phyloP scores from a whole-genome alignment of 768 basidiomycete species.

The Melanogaster broomeanus region DNA sequence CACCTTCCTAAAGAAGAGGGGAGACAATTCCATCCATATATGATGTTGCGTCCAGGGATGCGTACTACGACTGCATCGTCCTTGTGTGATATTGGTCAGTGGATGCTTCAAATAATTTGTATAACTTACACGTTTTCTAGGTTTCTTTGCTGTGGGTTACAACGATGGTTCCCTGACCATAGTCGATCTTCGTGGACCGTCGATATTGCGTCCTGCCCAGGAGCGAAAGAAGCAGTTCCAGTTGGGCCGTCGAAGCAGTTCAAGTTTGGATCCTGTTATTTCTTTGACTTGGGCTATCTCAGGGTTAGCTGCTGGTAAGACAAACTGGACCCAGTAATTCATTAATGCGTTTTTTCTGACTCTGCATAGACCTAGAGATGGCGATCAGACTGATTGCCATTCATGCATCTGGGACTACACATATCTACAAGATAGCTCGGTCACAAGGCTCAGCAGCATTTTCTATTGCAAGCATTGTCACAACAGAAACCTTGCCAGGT shows the following conservation, averaged over 20 bases:
- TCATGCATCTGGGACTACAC: slow-evolving; percentile 56
- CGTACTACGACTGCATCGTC: slow-evolving; percentile 57
- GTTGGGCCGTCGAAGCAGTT: slow-evolving; percentile 35
- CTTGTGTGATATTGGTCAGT: slow-evolving; percentile 72
- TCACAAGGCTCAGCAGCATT: slow-evolving; percentile 38
- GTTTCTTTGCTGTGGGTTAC: slow-evolving; percentile 78
- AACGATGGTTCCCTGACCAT: slow-evolving; percentile 57
- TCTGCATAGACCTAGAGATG: slow-evolving; percentile 41
- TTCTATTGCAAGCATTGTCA: slow-evolving; percentile 34
- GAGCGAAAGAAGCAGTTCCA: slow-evolving; percentile 40
- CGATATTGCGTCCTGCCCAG: slow-evolving; percentile 49
- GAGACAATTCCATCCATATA: slow-evolving; percentile 58
- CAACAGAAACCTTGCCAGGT: slow-evolving; percentile 42
- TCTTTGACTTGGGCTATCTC: slow-evolving; percentile 71
- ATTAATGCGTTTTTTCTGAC: background rate
- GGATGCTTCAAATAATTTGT: background rate
- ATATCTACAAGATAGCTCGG: slow-evolving; percentile 55
- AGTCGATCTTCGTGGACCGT: slow-evolving; percentile 75
- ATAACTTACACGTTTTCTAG: slow-evolving; percentile 36
- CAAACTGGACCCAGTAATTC: background rate
- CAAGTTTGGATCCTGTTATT: slow-evolving; percentile 44
- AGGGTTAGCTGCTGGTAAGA: slow-evolving; percentile 51
- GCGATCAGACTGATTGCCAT: slow-evolving; percentile 64
- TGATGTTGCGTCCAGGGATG: slow-evolving; percentile 52
- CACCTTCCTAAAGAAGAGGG: slow-evolving; percentile 44